phyloP scores from a whole-genome alignment of 192 early-diverging fungal genomes.

The Pilaira anomala region DNA sequence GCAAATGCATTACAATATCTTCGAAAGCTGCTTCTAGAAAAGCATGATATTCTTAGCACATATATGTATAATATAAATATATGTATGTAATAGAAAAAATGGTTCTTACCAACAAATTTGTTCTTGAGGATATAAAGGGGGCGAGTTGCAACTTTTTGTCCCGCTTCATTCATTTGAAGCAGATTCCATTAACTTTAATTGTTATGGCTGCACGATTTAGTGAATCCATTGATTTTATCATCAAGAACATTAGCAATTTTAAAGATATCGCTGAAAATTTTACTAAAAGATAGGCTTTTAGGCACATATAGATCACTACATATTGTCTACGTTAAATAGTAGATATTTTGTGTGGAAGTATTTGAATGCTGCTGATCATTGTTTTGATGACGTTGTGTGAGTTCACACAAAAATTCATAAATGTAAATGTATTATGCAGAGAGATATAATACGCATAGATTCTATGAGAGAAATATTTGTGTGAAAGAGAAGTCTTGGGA shows the following conservation, averaged over 20 bases:
- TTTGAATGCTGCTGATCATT: too few species aligned
- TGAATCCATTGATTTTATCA: conserved; percentile 9
- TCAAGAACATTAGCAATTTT: conserved; percentile 14
- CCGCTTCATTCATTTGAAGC: conserved; percentile 12
- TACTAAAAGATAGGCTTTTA: conserved; percentile 5
- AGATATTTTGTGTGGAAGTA: conserved; percentile 13
- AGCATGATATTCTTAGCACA: conserved; percentile 16
- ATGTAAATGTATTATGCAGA: too few species aligned
- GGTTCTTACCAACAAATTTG: conserved; percentile 14
- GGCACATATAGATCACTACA: conserved; percentile 4
- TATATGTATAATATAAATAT: conserved; percentile 17
- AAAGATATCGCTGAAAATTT: conserved; percentile 4
- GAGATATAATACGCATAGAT: too few species aligned
- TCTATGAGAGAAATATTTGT: too few species aligned
- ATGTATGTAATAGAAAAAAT: conserved; percentile 12
- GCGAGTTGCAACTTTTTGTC: conserved; percentile 15
- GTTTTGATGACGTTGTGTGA: too few species aligned
- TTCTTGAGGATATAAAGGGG: conserved; percentile 3
- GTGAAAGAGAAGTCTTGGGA: too few species aligned
- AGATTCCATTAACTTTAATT: conserved; percentile 5
- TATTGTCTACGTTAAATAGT: conserved; percentile 5
- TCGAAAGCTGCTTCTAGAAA: conserved; percentile 12
- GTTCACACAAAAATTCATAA: too few species aligned
- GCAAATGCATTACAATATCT: conserved; percentile 14
- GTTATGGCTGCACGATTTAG: conserved; percentile 6